Conservation (phyloP, 2,329 filamentous ascomycete species). For the Triangularia setosa region DNA sequence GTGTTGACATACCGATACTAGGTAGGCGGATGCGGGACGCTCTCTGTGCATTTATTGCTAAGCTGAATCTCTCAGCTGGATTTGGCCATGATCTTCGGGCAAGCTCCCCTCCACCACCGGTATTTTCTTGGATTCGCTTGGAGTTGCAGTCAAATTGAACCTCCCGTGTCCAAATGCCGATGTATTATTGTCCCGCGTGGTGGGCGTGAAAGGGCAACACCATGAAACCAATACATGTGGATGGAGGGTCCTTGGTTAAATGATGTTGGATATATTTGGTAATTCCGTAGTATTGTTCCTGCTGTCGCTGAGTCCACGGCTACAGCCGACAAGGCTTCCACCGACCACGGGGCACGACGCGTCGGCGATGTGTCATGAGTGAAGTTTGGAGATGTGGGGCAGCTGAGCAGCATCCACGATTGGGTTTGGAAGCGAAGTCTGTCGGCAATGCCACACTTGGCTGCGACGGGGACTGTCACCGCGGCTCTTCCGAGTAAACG, state of each 20-base stretch:
- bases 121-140: background rate
- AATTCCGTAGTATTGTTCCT: background rate
- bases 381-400: background rate
- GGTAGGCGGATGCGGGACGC: background rate
- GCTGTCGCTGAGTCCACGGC: background rate
- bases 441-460: background rate
- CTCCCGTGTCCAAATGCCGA: background rate
- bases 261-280: background rate
- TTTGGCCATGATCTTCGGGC: background rate
- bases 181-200: background rate
- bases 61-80: background rate
- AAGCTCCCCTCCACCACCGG: background rate
- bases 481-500: background rate
- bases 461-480: background rate
- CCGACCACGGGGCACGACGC: background rate
- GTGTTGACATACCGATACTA: background rate
- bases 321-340: background rate
- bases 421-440: background rate
- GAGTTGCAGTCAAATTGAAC: background rate
- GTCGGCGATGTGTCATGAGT: background rate
- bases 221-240: constrained; percentile 3
- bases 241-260: background rate
- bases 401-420: background rate
- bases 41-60: background rate
- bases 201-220: constrained; percentile 2